Evolutionary conservation across 192 early-diverging fungal species (phyloP), one percentile per base, ranked within the genome.

Genomic region (Coemansia sp.): DNA sequence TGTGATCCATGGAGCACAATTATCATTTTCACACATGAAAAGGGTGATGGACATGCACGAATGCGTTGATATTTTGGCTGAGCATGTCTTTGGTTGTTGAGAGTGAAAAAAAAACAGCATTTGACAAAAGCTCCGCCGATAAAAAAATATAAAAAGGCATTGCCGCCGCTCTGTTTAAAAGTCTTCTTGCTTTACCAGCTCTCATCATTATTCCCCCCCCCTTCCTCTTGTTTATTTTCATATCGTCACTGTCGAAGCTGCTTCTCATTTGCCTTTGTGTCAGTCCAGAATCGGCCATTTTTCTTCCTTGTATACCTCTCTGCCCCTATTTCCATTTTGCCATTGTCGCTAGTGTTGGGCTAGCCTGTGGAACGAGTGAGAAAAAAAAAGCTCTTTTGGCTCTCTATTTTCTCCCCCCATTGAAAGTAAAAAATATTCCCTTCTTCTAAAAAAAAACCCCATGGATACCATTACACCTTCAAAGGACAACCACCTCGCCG

Each of bases 401-500:
- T 40, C 38, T 40, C 5, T 40, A 40, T 40, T 40, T 49, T n/a
- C 22, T 14, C 7, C 17, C 17, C 29, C 29, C 29, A 29, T 29
- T 29, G 29, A 29, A 29, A 29, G 19, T 2, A 22, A 5, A 53
- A 22, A 0, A 29, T 25, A 22, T 53, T 35, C 22, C 42, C 14
- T 4, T 17, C 42, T 45, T 29, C 29, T 29, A 29, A 29, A 29
- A 29, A 29, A 29, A 29, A 29, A 29, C n/a, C 14, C 55, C 8
- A 57, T 57, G 55, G 55, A 57, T 19, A 57, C 55, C 6, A 70
- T 66, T 53, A 69, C 76, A 59, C 54, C 58, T 34, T 29, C 69
- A 20, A 29, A 61, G 29, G 32, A 67, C 19, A 65, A 34, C 23
- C 55, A 60, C 8, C 34, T 20, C 46, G 15, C 57, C 14, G 35